phyloP scores from a whole-genome alignment of 176 grass and related monocot species.

The Carex scoparia region DNA sequence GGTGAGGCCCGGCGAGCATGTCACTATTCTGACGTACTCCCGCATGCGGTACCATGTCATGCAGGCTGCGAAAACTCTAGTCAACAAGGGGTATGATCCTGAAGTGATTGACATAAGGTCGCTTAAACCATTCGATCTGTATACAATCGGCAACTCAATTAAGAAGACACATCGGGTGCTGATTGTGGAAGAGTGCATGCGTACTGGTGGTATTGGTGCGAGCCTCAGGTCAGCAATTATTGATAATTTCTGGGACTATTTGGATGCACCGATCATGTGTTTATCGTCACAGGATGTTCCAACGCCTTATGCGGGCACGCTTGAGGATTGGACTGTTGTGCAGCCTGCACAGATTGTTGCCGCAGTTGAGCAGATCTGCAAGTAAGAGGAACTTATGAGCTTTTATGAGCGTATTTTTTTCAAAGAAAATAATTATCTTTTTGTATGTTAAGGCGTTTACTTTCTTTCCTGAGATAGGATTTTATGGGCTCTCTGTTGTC shows the following conservation, averaged over 20 bases:
- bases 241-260: constrained; percentile 92
- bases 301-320: constrained; percentile 54
- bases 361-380: constrained; percentile 74
- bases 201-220: constrained; percentile 77
- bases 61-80: constrained; percentile 70
- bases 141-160: constrained; percentile 59
- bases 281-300: constrained; percentile 89
- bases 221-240: constrained; percentile 74
- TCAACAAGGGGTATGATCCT: constrained; percentile 76
- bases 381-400: constrained; percentile 26
- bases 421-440: constrained; percentile 1
- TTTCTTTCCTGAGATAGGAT: not conserved
- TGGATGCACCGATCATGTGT: constrained; percentile 76
- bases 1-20: constrained; percentile 71
- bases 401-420: not conserved
- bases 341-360: constrained; percentile 86
- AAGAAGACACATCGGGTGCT: constrained; percentile 81
- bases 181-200: constrained; percentile 92
- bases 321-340: constrained; percentile 75
- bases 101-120: constrained; percentile 89
- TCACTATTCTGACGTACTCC: constrained; percentile 79
- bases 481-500: not conserved
- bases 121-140: constrained; percentile 77
- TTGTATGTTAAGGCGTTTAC: not conserved
- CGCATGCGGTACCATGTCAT: constrained; percentile 93